phyloP scores from a whole-genome alignment of 2,329 filamentous ascomycete species.

The Alternaria arborescens region DNA sequence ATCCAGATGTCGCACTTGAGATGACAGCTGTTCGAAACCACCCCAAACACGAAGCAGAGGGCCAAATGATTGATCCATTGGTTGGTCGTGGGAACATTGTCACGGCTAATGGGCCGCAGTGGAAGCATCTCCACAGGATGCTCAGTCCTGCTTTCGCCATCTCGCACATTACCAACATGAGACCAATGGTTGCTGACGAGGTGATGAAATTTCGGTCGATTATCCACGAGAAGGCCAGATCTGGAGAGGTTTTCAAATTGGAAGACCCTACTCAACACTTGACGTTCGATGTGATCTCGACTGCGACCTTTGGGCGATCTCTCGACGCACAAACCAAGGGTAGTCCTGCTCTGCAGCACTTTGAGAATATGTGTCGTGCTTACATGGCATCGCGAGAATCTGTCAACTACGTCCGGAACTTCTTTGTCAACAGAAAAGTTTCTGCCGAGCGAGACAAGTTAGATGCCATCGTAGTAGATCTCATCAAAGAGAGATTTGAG shows the following conservation, averaged over 20 bases:
- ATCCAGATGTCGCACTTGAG: constrained; percentile 51
- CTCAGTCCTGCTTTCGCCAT: constrained; percentile 49
- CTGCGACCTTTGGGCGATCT: constrained; percentile 35
- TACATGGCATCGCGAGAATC: constrained; percentile 23
- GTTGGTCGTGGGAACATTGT: constrained; percentile 43
- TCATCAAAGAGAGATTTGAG: constrained; percentile 51
- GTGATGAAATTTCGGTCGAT: constrained; percentile 41
- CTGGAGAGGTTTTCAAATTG: constrained; percentile 34
- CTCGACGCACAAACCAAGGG: constrained; percentile 36
- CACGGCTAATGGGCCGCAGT: constrained; percentile 39
- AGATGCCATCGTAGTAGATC: constrained; percentile 44
- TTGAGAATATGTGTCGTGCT: constrained; percentile 27
- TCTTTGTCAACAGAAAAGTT: constrained; percentile 20
- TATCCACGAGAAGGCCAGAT: constrained; percentile 28
- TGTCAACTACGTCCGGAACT: constrained; percentile 31
- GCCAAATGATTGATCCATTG: constrained; percentile 32
- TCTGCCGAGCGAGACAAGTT: constrained; percentile 30
- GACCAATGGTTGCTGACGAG: constrained; percentile 34
- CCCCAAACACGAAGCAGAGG: constrained; percentile 41
- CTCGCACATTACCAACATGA: constrained; percentile 40
- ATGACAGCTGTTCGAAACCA: constrained; percentile 47
- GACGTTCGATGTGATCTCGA: constrained; percentile 41
- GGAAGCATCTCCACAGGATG: constrained; percentile 49
- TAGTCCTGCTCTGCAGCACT: constrained; percentile 29
- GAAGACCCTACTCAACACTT: constrained; percentile 33